Percentiles rank a stretch among this genome's conserved stretches.
Evolutionary conservation across 305 asterid genomes (phyloP).

Genomic region (Solanum hybrid): DNA sequence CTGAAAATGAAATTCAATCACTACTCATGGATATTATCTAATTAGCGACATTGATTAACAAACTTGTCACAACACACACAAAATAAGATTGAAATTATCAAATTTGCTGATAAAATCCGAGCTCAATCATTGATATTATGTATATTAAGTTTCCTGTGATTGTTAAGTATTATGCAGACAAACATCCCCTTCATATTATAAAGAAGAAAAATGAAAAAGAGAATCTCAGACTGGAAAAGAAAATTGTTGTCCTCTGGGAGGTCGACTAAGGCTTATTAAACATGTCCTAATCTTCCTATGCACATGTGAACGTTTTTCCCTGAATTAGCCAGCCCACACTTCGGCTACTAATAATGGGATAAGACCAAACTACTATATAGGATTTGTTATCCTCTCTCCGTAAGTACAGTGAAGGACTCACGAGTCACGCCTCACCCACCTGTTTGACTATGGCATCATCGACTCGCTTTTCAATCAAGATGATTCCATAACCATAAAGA

Average conservation of each 20-base stretch:
- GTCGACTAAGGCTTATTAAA: neutral
- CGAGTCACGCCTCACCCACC: neutral
- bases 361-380: neutral
- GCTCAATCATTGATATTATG: neutral
- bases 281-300: neutral
- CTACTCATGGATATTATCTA: neutral
- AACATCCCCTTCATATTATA: neutral
- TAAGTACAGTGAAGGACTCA: neutral
- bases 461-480: neutral
- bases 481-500: neutral
- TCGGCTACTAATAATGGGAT: neutral
- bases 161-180: neutral
- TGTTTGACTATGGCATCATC: neutral
- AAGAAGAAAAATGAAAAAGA: neutral
- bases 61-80: neutral
- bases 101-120: neutral
- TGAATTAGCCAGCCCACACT: neutral
- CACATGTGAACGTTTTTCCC: neutral
- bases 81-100: neutral
- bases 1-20: conserved; percentile 14
- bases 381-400: neutral
- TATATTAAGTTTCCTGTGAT: neutral
- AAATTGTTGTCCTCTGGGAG: neutral
- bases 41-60: neutral
- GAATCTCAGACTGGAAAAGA: neutral